Percentiles rank a stretch among this genome's conserved stretches.
Evolutionary conservation across 2,329 filamentous ascomycete genomes (phyloP).

Genomic region (Teratosphaeriaceae sp.): DNA sequence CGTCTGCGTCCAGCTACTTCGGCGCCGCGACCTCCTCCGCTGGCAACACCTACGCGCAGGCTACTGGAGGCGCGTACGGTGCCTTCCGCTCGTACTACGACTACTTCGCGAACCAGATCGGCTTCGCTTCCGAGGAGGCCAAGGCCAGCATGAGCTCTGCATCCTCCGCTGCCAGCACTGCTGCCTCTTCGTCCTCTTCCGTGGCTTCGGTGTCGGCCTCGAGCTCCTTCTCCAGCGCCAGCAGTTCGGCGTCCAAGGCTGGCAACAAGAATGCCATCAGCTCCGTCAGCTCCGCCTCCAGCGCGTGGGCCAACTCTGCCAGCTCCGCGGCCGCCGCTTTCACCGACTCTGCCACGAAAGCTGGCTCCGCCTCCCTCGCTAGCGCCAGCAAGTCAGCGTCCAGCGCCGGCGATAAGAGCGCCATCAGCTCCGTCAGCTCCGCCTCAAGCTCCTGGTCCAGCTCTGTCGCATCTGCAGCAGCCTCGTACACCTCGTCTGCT

Average conservation of each 20-base stretch:
- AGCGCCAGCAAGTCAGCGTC: neutral
- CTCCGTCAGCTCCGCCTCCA: slow-evolving; percentile 11
- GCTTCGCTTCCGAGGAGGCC: slow-evolving; percentile 36
- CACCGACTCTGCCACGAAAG: slow-evolving; percentile 3
- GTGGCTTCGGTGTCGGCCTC: slow-evolving; percentile 22
- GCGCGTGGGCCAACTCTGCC: slow-evolving; percentile 5
- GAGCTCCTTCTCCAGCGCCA: no score
- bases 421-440: neutral
- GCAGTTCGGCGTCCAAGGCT: slow-evolving; percentile 21
- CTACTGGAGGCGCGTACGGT: slow-evolving; percentile 56
- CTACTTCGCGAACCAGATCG: slow-evolving; percentile 39
- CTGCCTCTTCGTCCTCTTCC: slow-evolving; percentile 17
- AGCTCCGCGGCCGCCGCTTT: neutral
- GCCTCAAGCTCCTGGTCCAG: no score
- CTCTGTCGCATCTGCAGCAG: no score
- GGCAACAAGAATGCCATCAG: slow-evolving; percentile 23
- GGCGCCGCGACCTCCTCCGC: slow-evolving; percentile 48
- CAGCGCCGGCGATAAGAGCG: no score
- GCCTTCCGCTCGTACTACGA: slow-evolving; percentile 32
- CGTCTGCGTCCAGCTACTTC: slow-evolving; percentile 33
- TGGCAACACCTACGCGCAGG: slow-evolving; percentile 68
- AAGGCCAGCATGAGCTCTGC: slow-evolving; percentile 30
- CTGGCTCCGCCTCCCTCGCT: neutral
- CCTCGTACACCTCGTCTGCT: no score
- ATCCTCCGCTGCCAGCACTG: slow-evolving; percentile 21